phyloP scores from a whole-genome alignment of 768 basidiomycete genomes.

The Mrakia blollopis region DNA sequence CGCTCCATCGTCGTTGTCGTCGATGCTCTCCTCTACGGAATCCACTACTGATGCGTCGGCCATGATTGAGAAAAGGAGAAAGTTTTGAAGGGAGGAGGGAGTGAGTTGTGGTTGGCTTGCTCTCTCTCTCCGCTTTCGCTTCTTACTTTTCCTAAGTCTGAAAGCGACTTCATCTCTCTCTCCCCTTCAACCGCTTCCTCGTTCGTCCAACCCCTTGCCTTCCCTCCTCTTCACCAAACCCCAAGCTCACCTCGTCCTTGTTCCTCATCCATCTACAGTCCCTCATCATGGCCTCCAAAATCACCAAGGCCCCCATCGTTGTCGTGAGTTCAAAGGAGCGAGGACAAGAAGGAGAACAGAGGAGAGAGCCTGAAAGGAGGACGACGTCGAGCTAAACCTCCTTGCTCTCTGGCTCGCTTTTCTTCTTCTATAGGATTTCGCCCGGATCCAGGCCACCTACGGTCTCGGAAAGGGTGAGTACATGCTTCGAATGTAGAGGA shows the following conservation, averaged over 20 bases:
- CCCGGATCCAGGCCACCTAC: slow-evolving; percentile 45
- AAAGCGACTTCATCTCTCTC: slow-evolving; percentile 26
- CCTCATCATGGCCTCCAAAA: slow-evolving; percentile 10
- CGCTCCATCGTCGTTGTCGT: slow-evolving; percentile 23
- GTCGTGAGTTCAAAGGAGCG: neutral
- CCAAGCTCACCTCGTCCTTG: neutral
- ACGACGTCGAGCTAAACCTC: neutral
- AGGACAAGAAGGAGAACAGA: neutral
- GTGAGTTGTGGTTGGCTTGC: slow-evolving; percentile 2
- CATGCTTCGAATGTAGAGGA: too few species aligned
- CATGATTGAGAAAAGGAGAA: neutral
- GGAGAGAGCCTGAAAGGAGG: neutral
- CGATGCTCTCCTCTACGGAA: neutral
- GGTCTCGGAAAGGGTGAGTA: slow-evolving; percentile 44
- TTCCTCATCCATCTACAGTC: neutral
- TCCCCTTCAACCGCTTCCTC: neutral
- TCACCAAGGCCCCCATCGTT: slow-evolving; percentile 6
- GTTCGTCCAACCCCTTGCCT: neutral
- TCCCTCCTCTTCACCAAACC: neutral
- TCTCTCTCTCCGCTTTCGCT: neutral
- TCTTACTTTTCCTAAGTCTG: slow-evolving; percentile 36
- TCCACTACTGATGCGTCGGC: slow-evolving; percentile 17
- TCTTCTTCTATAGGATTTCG: slow-evolving; percentile 38
- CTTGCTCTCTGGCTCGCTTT: neutral
- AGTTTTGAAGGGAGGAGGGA: neutral